Evolutionary conservation across 805 yeast species (phyloP).

Genomic region (Ogataea saltuana): DNA sequence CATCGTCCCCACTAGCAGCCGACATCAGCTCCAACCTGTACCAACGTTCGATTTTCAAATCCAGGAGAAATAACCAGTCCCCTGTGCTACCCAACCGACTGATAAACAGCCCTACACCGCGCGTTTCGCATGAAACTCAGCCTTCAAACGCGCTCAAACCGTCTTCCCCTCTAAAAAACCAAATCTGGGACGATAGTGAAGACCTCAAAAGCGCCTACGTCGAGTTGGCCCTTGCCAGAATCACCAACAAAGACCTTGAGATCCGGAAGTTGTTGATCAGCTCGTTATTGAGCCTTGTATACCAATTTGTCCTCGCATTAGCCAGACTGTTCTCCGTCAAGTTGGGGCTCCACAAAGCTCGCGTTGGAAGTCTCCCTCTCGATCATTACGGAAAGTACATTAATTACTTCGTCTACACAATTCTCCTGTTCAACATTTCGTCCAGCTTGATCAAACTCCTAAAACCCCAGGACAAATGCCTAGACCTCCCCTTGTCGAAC

Average conservation of each 20-base stretch:
- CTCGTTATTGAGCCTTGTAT: slow-evolving; percentile 32
- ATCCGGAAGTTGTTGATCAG: slow-evolving; percentile 35
- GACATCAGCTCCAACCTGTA: slow-evolving; percentile 15
- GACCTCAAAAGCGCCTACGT: slow-evolving; percentile 41
- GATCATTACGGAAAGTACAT: slow-evolving; percentile 15
- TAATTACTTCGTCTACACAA: slow-evolving; percentile 24
- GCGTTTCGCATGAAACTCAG: neutral
- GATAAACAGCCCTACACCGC: neutral
- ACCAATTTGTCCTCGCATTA: slow-evolving; percentile 32
- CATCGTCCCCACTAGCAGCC: slow-evolving; percentile 3
- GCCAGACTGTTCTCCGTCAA: slow-evolving; percentile 21
- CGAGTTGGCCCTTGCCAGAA: slow-evolving; percentile 45
- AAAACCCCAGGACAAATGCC: slow-evolving; percentile 49
- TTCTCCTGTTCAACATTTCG: slow-evolving; percentile 34
- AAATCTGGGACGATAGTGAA: slow-evolving; percentile 10
- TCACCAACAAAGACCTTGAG: slow-evolving; percentile 43
- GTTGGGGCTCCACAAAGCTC: slow-evolving; percentile 11
- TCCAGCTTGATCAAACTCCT: slow-evolving; percentile 34
- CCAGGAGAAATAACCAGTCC: slow-evolving; percentile 15
- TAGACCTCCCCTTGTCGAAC: slow-evolving; percentile 49
- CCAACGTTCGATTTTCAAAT: slow-evolving; percentile 28
- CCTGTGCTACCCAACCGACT: slow-evolving; percentile 14
- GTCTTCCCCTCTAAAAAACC: slow-evolving; percentile 1
- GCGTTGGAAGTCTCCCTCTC: neutral
- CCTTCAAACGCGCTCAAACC: neutral